A percentile compares a stretch with the other conserved stretches of the same genome.
Evolutionary conservation across 371 early-diverging fungal species (phyloP).

Genomic region (Mucor saturninus): DNA sequence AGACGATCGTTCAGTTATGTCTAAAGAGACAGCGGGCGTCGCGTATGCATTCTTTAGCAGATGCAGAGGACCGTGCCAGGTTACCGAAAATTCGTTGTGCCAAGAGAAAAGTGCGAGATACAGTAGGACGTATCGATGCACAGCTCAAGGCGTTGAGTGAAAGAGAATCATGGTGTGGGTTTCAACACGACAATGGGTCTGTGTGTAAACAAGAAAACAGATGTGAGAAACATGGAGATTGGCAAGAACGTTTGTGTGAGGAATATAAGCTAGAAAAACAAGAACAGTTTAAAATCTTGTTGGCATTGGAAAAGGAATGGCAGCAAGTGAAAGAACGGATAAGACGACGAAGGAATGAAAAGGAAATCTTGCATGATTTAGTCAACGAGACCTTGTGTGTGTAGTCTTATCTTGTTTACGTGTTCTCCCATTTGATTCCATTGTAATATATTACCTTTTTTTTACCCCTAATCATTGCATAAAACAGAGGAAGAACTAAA

Average conservation of each 20-base stretch:
- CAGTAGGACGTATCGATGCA: not conserved
- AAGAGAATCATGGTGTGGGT: too few relatives aligned
- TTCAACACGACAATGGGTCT: slow-evolving; percentile 44
- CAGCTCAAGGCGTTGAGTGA: not conserved
- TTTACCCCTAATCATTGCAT: too few relatives aligned
- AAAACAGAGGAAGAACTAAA: too few relatives aligned
- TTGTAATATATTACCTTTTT: too few relatives aligned
- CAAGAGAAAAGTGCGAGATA: slow-evolving; percentile 17
- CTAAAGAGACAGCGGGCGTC: slow-evolving; percentile 18
- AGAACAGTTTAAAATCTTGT: slow-evolving; percentile 11
- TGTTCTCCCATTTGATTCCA: too few relatives aligned
- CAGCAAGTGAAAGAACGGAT: slow-evolving; percentile 22
- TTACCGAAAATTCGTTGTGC: slow-evolving; percentile 18
- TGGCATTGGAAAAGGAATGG: slow-evolving; percentile 21
- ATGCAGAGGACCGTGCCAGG: slow-evolving; percentile 32
- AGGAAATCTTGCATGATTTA: slow-evolving; percentile 3
- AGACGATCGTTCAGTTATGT: slow-evolving; percentile 8
- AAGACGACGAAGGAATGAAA: slow-evolving; percentile 26
- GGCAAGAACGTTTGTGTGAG: slow-evolving; percentile 41
- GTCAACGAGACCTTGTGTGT: not conserved
- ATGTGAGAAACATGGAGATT: slow-evolving; percentile 42
- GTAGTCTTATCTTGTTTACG: not conserved
- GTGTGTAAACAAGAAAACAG: slow-evolving; percentile 22
- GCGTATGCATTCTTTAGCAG: slow-evolving; percentile 27
- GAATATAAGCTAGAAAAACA: slow-evolving; percentile 45